Base-by-base conservation (phyloP, 805 yeast species). In the Spathaspora girioi region DNA sequence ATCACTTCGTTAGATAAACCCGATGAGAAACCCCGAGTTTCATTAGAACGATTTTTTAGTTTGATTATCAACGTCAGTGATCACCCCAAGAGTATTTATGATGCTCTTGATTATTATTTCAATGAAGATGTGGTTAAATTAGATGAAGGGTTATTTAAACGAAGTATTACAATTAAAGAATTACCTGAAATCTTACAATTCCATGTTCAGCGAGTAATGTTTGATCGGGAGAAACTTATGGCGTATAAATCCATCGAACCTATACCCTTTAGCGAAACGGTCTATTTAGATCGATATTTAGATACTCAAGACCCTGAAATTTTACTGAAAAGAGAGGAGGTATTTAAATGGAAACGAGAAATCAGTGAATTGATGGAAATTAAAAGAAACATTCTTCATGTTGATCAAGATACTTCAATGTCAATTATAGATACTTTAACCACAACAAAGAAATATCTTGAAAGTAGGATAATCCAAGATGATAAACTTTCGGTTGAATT, bases 171-270 rank as follows among this genome's bases (percentile, higher is more conserved):
- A 0, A 79, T 93, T 3, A 76, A 81, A 9, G 77, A 82, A 50
- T 69, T 90, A 18, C 99, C 99, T 0, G 83, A 84, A 5, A 80
- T 94, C 47, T 67, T 94, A 46, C 99, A 94, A 65, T 81, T 94
- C 46, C 99, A 94, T 64, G 88, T 94, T 7, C 98, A 92, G 68
- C 78, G 99, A 63, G 98, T 94, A 0, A 89, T 89, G 64, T 94
- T 86, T 65, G 97, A 94, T 63, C 77, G 91, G 44, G 85, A 76
- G 50, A 69, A 79, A 12, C 77, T 84, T 47, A 79, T 85, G 67
- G 89, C 96, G 0, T 89, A 89, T 61, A 94, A 94, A 64, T 85
- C 91, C 2, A 78, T 81, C 43, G 91, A 87, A 51, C 96, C 91
- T 8, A 76, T 94, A 46, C 92, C 92, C 2, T 90, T 91, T 63